Evolutionary conservation across 148 eudicot species (phyloP).

Genomic region (Rhododendron vialii): DNA sequence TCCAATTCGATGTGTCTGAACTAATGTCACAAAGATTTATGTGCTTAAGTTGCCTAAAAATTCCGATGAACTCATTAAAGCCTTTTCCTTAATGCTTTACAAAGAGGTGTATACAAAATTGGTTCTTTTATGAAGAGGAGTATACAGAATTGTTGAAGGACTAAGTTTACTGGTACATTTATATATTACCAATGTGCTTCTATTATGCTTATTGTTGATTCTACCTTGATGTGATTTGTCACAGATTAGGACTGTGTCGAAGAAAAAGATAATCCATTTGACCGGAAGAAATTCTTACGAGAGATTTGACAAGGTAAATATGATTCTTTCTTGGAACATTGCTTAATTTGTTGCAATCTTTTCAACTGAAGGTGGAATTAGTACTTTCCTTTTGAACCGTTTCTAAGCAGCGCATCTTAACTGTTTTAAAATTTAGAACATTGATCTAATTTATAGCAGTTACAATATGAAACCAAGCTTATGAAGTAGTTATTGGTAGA

Average conservation of each 20-base stretch:
- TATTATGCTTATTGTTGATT: neutral
- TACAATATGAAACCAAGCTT: neutral
- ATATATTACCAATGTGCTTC: neutral
- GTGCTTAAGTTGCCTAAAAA: neutral
- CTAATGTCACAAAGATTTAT: neutral
- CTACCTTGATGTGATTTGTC: neutral
- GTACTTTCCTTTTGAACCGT: neutral
- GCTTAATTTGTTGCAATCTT: neutral
- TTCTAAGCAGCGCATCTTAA: neutral
- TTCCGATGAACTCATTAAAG: neutral
- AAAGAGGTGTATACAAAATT: neutral
- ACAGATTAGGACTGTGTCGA: conserved; percentile 43
- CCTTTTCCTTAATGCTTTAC: neutral
- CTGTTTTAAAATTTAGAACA: neutral
- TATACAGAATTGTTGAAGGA: neutral
- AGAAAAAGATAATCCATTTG: conserved; percentile 37
- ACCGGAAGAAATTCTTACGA: conserved; percentile 53
- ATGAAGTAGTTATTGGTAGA: neutral
- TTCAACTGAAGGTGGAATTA: neutral
- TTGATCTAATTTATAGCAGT: neutral
- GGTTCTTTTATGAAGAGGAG: neutral
- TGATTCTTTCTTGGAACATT: neutral
- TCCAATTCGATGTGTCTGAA: neutral
- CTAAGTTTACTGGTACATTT: neutral
- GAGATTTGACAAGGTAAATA: conserved; percentile 52